A percentile compares a stretch with the other conserved stretches of the same genome.
These are phyloP conservation scores for Nicotiana benthamiana DNA, from an alignment of 257 asterid genomes.

Conservation along the genomic window DNA sequence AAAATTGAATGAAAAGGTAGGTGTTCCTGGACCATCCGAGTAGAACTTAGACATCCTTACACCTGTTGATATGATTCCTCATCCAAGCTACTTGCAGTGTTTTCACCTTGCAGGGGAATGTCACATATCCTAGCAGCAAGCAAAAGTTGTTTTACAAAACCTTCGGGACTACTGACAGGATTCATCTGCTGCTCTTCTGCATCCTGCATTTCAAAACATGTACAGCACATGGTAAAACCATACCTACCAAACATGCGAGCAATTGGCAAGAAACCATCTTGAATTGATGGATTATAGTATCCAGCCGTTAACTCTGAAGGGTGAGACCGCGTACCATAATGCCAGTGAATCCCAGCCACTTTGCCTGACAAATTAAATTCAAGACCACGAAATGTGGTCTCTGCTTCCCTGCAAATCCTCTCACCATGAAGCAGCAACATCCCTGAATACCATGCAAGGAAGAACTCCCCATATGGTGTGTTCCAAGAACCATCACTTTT, in stretches of 20 bases:
- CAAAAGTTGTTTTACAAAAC: conserved; percentile 49
- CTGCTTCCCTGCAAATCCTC: conserved; percentile 64
- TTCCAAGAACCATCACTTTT: conserved; percentile 52
- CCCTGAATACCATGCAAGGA: conserved; percentile 68
- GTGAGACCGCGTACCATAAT: conserved; percentile 45
- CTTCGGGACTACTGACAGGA: conserved; percentile 49
- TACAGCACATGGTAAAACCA: conserved; percentile 48
- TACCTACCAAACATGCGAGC: conserved; percentile 52
- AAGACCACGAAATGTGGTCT: conserved; percentile 44
- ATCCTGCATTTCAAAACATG: conserved; percentile 58
- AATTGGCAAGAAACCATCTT: conserved; percentile 52
- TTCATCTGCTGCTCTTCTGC: conserved; percentile 38
- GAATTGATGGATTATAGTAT: conserved; percentile 45
- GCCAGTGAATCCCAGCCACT: conserved; percentile 58
- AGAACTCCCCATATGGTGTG: conserved; percentile 58
- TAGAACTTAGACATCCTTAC: conserved; percentile 45
- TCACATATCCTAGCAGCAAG: conserved; percentile 42
- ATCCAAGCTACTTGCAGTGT: conserved; percentile 40
- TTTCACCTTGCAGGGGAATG: conserved; percentile 57
- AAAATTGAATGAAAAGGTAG: conserved; percentile 63
- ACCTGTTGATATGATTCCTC: conserved; percentile 53
- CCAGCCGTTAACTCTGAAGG: conserved; percentile 65
- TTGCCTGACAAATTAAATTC: conserved; percentile 54
- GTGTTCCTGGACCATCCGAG: conserved; percentile 37
- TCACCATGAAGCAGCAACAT: conserved; percentile 69